These are phyloP conservation scores for Botrytis fragariae DNA, from an alignment of 2,329 filamentous ascomycete genomes.

Conservation along the genomic window DNA sequence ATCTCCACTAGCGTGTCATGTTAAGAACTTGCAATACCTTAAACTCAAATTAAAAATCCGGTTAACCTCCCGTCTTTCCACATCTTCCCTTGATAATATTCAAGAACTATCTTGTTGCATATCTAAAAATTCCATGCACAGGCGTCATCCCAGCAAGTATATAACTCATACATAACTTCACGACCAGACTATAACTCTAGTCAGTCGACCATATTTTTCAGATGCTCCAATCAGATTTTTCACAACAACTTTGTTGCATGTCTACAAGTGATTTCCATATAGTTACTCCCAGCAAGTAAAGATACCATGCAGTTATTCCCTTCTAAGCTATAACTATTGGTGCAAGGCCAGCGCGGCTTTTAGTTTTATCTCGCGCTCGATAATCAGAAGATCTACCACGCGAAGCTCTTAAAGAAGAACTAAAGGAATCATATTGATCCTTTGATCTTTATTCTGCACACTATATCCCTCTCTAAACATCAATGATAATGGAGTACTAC, in stretches of 20 bases:
- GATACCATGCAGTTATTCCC: accelerated
- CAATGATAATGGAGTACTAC: not conserved
- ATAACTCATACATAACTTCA: not conserved
- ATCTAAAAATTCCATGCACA: not conserved
- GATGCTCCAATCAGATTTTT: not conserved
- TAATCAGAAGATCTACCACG: not conserved
- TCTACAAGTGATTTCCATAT: not conserved
- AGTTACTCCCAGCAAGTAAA: not conserved
- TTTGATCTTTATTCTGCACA: not conserved
- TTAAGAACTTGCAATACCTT: not conserved
- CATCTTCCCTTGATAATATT: not conserved
- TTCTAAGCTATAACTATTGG: not conserved
- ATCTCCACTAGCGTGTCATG: not conserved
- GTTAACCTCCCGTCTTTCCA: not conserved
- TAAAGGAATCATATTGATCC: not conserved
- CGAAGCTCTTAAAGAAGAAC: not conserved
- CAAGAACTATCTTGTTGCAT: not conserved
- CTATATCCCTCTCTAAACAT: not conserved
- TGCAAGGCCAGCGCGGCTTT: not conserved
- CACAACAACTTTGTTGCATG: not conserved
- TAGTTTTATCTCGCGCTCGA: not conserved
- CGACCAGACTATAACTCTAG: not conserved
- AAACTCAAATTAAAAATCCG: not conserved
- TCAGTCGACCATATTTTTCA: not conserved
- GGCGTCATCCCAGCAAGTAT: not conserved